Conservation (phyloP, 148 eudicot genomes). For the Polygonum aviculare region DNA sequence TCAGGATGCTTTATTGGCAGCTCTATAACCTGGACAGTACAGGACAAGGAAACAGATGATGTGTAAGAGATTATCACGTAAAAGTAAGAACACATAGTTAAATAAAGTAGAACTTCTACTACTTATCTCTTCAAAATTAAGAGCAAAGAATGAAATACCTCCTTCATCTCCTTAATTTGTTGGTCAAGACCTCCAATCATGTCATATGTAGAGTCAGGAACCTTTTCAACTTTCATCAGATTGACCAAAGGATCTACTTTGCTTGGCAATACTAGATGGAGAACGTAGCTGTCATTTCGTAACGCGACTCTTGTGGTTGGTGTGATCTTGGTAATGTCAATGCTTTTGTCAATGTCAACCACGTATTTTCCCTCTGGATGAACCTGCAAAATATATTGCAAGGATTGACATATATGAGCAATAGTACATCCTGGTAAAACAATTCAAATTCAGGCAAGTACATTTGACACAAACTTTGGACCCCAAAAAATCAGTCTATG, state of each 20-base stretch:
- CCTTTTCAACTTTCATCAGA: conserved; percentile 80
- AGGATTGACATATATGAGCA: neutral
- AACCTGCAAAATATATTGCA: conserved; percentile 27
- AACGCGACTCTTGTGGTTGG: conserved; percentile 77
- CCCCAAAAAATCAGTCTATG: neutral
- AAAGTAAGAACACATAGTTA: neutral
- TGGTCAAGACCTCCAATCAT: conserved; percentile 86
- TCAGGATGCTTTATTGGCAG: conserved; percentile 78
- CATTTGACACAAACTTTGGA: neutral
- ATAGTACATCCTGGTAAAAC: neutral
- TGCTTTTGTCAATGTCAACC: conserved; percentile 70
- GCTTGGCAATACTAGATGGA: conserved; percentile 66
- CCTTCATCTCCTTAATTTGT: conserved; percentile 78
- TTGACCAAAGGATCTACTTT: conserved; percentile 79
- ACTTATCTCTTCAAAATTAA: neutral
- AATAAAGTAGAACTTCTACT: neutral
- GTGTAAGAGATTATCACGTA: conserved; percentile 7
- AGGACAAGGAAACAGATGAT: neutral
- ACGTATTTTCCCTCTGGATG: conserved; percentile 87
- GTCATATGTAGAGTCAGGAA: conserved; percentile 77
- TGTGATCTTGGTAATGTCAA: conserved; percentile 65
- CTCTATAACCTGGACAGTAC: conserved; percentile 51
- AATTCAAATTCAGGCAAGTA: neutral
- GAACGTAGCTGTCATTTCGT: conserved; percentile 70
- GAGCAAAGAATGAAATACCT: conserved; percentile 27